These are phyloP conservation scores for Macrolepiota fuliginosa DNA, from an alignment of 768 basidiomycete species.

Conservation along the genomic window DNA sequence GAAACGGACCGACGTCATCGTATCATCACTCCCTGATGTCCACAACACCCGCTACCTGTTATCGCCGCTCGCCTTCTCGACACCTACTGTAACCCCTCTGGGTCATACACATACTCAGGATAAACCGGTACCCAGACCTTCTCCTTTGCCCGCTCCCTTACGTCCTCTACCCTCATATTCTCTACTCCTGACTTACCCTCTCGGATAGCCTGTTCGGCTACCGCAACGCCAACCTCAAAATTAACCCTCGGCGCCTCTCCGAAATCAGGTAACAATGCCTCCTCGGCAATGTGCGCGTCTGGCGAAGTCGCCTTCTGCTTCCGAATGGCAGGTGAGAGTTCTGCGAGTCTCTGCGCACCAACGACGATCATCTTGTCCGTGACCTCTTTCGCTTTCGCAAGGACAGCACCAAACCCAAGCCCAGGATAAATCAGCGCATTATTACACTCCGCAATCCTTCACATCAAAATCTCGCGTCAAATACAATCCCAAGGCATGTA, in stretches of 20 bases:
- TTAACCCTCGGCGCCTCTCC: constrained; percentile 70
- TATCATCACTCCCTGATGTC: neutral
- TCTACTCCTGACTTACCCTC: constrained; percentile 64
- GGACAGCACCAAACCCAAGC: constrained; percentile 77
- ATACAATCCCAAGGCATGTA: neutral
- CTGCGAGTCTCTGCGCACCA: constrained; percentile 70
- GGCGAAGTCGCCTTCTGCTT: constrained; percentile 30
- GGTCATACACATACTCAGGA: constrained; percentile 60
- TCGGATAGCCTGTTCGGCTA: constrained; percentile 72
- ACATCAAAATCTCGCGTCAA: neutral
- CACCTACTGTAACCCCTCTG: constrained; percentile 40
- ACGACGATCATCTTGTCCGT: constrained; percentile 90
- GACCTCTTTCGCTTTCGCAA: constrained; percentile 59
- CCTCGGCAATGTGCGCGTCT: constrained; percentile 53
- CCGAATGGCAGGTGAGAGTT: constrained; percentile 63
- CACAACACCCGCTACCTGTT: no score
- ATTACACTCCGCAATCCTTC: constrained; percentile 73
- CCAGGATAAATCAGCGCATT: constrained; percentile 86
- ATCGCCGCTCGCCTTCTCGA: neutral
- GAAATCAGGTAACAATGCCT: constrained; percentile 75
- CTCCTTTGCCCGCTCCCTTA: constrained; percentile 46
- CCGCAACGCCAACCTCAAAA: constrained; percentile 79
- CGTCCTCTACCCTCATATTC: constrained; percentile 39
- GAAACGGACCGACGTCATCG: neutral
- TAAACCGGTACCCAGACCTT: constrained; percentile 69